Percentiles rank a stretch among this genome's conserved stretches.
phyloP scores from a whole-genome alignment of 2,329 filamentous ascomycete species.

The Ophiostoma novo-ulmi region DNA sequence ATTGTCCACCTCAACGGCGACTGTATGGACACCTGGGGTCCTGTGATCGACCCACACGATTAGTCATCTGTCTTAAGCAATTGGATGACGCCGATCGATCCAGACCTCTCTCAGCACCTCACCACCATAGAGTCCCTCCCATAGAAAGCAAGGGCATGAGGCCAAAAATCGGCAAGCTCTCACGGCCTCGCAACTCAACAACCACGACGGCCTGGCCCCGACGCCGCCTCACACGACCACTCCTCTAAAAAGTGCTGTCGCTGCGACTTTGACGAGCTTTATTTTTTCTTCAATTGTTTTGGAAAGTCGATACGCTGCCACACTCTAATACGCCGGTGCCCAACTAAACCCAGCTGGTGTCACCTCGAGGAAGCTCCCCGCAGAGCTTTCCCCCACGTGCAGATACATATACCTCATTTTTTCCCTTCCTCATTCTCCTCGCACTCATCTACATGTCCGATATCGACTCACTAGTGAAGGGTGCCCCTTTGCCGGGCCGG shows the following conservation, averaged over 20 bases:
- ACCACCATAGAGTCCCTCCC: background rate
- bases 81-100: slow-evolving; percentile 21
- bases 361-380: background rate
- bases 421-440: too few species aligned
- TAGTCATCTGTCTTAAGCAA: slow-evolving; percentile 20
- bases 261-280: background rate
- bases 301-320: background rate
- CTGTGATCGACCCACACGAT: slow-evolving; percentile 14
- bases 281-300: background rate
- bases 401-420: background rate
- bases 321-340: background rate
- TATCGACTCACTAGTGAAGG: slow-evolving; percentile 89
- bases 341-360: background rate
- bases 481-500: slow-evolving; percentile 61
- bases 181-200: background rate
- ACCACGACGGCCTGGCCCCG: slow-evolving; percentile 10
- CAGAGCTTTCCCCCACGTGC: slow-evolving; percentile 5
- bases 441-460: slow-evolving; percentile 32
- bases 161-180: slow-evolving; percentile 7
- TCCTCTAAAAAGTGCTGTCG: background rate
- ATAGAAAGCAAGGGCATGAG: background rate
- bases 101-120: background rate
- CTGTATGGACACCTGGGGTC: background rate
- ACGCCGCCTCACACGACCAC: slow-evolving; percentile 14
- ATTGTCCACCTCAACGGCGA: background rate